Evolutionary conservation across 2,329 filamentous ascomycete genomes (phyloP).

Genomic region (Botrytis fabae): DNA sequence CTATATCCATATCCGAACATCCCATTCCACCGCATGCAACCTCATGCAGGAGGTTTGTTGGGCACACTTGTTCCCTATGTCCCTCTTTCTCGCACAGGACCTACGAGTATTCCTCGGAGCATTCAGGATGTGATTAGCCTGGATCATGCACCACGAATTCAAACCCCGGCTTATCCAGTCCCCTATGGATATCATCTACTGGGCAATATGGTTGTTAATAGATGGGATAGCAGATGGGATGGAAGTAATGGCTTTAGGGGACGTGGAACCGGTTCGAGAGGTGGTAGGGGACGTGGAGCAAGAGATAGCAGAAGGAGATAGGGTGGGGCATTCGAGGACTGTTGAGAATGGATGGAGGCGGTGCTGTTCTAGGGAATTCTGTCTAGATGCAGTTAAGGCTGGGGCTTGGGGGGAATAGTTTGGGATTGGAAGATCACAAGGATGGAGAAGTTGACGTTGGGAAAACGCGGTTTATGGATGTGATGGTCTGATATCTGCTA

Average conservation of each 20-base stretch:
- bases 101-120: not conserved
- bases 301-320: not conserved
- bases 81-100: not conserved
- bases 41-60: too few relatives aligned
- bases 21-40: too few relatives aligned
- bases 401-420: not conserved
- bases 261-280: not conserved
- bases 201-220: not conserved
- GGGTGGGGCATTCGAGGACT: not conserved
- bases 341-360: not conserved
- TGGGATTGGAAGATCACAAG: not conserved
- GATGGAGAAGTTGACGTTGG: not conserved
- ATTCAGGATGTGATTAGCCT: not conserved
- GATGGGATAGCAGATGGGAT: not conserved
- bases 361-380: not conserved
- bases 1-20: too few relatives aligned
- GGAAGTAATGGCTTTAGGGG: not conserved
- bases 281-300: too few relatives aligned
- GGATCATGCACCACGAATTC: not conserved
- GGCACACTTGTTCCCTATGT: not conserved
- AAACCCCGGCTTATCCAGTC: accelerated
- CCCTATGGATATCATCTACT: too few relatives aligned
- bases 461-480: not conserved
- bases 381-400: not conserved
- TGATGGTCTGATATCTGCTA: not conserved